phyloP scores from a whole-genome alignment of 2,329 filamentous ascomycete species.

The Trichoderma atrobrunneum region DNA sequence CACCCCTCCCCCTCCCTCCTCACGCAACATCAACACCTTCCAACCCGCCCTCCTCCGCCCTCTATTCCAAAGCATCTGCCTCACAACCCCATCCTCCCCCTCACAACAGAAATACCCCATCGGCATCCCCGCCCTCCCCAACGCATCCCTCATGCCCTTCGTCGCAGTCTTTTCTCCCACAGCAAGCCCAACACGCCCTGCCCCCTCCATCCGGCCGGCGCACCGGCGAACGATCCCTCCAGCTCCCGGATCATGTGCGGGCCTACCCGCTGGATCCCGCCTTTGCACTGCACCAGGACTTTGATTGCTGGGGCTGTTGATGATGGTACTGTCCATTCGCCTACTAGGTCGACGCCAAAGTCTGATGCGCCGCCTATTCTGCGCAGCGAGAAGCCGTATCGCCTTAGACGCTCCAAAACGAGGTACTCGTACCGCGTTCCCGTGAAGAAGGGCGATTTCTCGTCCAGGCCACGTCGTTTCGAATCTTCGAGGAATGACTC shows the following conservation, averaged over 20 bases:
- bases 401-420: slow-evolving; percentile 52
- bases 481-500: slow-evolving; percentile 65
- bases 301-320: slow-evolving; percentile 41
- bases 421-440: slow-evolving; percentile 79
- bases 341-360: slow-evolving; percentile 71
- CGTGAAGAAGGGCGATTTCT: slow-evolving; percentile 58
- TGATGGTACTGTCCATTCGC: slow-evolving; percentile 60
- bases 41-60: slow-evolving; percentile 60
- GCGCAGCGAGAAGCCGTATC: slow-evolving; percentile 61
- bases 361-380: slow-evolving; percentile 67
- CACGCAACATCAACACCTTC: slow-evolving; percentile 55
- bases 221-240: slow-evolving; percentile 72
- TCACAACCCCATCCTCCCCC: slow-evolving; percentile 52
- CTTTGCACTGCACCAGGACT: slow-evolving; percentile 68
- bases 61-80: slow-evolving; percentile 73
- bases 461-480: slow-evolving; percentile 52
- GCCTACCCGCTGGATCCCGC: slow-evolving; percentile 47
- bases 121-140: slow-evolving; percentile 65
- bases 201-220: slow-evolving; percentile 70
- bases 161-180: slow-evolving; percentile 69
- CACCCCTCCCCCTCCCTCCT: slow-evolving; percentile 24
- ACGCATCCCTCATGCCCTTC: slow-evolving; percentile 70
- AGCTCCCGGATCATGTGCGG: slow-evolving; percentile 70
- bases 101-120: slow-evolving; percentile 69
- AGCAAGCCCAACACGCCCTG: slow-evolving; percentile 62